Conservation (phyloP, 306 rosid genomes). For the Vachellia pachyceras region DNA sequence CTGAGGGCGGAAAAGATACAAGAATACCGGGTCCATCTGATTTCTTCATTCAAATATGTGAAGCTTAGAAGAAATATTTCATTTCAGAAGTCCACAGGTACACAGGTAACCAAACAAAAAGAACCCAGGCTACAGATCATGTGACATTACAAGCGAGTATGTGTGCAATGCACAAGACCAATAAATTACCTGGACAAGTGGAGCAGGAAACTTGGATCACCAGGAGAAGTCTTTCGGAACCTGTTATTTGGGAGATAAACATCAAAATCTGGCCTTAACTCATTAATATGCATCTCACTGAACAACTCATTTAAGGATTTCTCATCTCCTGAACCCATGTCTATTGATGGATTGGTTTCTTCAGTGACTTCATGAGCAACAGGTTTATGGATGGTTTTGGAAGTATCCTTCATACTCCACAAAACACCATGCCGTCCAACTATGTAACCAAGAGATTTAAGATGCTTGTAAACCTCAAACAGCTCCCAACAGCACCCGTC, state of each 20-base stretch:
- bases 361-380: slow-evolving; percentile 38
- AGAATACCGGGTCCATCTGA: background rate
- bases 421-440: slow-evolving; percentile 62
- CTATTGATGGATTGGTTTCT: slow-evolving; percentile 41
- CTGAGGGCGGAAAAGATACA: background rate
- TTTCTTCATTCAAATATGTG: background rate
- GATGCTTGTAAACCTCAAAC: slow-evolving; percentile 84
- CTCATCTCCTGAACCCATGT: slow-evolving; percentile 38
- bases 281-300: slow-evolving; percentile 53
- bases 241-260: slow-evolving; percentile 80
- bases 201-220: slow-evolving; percentile 68
- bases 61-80: background rate
- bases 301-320: slow-evolving; percentile 49
- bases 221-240: slow-evolving; percentile 81
- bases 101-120: background rate
- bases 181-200: slow-evolving; percentile 71
- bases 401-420: slow-evolving; percentile 66
- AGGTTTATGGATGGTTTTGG: slow-evolving; percentile 33
- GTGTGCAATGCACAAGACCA: background rate
- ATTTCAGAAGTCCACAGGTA: background rate
- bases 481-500: slow-evolving; percentile 69
- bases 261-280: slow-evolving; percentile 64
- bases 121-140: background rate
- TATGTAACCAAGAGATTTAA: slow-evolving; percentile 82
- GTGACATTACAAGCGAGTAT: no score